Percentiles rank a stretch among this genome's conserved stretches.
Conservation (phyloP, 2,329 filamentous ascomycete genomes). For the Lecanicillium sp. region DNA sequence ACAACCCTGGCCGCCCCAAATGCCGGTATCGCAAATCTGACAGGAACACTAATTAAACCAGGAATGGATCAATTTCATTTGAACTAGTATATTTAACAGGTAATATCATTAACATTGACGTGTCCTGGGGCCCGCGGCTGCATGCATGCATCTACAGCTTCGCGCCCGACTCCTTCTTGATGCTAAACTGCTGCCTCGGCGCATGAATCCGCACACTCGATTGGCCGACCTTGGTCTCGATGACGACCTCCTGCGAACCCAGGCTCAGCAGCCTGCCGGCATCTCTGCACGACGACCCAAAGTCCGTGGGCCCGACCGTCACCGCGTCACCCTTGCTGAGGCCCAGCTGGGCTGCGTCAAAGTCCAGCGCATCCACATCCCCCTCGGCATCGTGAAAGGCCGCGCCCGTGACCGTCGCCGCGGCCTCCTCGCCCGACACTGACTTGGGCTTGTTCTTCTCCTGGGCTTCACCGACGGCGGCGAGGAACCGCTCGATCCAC, state of each 20-base stretch:
- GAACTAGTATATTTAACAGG: no score
- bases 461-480: slow-evolving; percentile 36
- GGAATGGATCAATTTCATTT: no score
- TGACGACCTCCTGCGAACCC: slow-evolving; percentile 48
- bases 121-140: no score
- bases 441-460: slow-evolving; percentile 29
- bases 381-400: slow-evolving; percentile 40
- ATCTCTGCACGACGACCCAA: slow-evolving; percentile 54
- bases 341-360: slow-evolving; percentile 35
- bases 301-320: slow-evolving; percentile 56
- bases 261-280: slow-evolving; percentile 49
- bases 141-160: slow-evolving; percentile 4
- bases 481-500: slow-evolving; percentile 59
- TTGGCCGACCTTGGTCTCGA: slow-evolving; percentile 43
- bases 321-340: slow-evolving; percentile 50
- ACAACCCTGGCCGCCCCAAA: no score
- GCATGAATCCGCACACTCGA: slow-evolving; percentile 50
- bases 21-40: no score
- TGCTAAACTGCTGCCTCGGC: slow-evolving; percentile 53
- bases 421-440: slow-evolving; percentile 50
- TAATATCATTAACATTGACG: no score
- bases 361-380: slow-evolving; percentile 44
- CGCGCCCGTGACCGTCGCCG: slow-evolving; percentile 38
- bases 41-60: no score
- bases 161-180: no score